Base-by-base conservation (phyloP, 441 rosid species). In the Adansonia madagascariensis region DNA sequence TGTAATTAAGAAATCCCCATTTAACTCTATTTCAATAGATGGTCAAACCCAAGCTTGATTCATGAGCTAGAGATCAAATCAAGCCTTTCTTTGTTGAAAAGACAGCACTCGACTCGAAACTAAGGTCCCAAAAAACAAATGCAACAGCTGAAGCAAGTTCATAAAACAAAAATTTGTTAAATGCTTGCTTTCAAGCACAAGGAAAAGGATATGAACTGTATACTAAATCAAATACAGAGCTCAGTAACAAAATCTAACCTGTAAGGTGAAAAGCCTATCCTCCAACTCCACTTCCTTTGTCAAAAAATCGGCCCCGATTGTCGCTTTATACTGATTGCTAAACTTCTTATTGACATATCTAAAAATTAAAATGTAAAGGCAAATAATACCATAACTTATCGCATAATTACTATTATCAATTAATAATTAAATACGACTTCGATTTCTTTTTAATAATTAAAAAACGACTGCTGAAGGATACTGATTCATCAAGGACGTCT, bases 401-500 rank as follows among this genome's bases (percentile, higher is more conserved):
- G 2, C 1, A 59, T 35, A 27, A 43, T 22, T 73, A 63, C 20
- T 11, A 31, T 0, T 4, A 12, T 9, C 20, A 1, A 41, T 20
- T 11, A 20, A 35, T 63, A 35, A 10, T 53, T 3, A 71, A 15
- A 31, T 3, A 56, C 4, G 18, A 10, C 7, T 60, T 44, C 44
- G 63, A 35, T 35, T 35, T 4, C 9, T 46, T 31, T 44, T 43
- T 8, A 61, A 24, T 17, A 24, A 17, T 35, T 4, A 27, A 4
- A 12, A 31, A 47, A n/a, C 4, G 27, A 27, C 31, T 0, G 60
- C 57, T 8, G 47, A 17, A 84, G 93, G 93, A 88, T 88, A 90
- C 90, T 91, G 93, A 79, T 88, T 91, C 95, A 89, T 89, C 93
- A 91, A 85, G 27, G 92, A 91, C 44, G 95, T 91, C 87, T 91